A percentile compares a stretch with the other conserved stretches of the same genome.
Evolutionary conservation across 441 rosid species (phyloP).

Genomic region (Dalechampia spathulata): DNA sequence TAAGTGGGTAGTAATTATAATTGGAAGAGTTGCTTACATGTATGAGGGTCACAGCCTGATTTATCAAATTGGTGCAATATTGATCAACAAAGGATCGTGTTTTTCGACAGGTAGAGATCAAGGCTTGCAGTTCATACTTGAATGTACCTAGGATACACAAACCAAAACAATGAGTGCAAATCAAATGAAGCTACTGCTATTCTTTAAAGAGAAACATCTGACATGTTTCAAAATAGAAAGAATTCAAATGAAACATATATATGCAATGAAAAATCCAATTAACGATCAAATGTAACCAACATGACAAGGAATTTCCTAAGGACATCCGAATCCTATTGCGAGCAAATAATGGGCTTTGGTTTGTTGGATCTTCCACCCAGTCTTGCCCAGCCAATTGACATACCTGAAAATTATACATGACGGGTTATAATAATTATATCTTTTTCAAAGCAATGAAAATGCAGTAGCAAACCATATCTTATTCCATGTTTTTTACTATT

Average conservation of each 20-base stretch:
- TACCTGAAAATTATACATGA: slow-evolving; percentile 38
- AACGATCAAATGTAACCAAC: slow-evolving; percentile 23
- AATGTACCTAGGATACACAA: slow-evolving; percentile 37
- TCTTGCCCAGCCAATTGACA: slow-evolving; percentile 44
- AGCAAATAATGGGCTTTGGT: slow-evolving; percentile 57
- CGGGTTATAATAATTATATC: background rate
- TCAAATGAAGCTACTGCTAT: background rate
- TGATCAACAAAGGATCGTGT: slow-evolving; percentile 62
- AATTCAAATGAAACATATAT: background rate
- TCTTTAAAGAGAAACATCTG: background rate
- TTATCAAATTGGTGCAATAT: slow-evolving; percentile 43
- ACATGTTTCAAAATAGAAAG: background rate
- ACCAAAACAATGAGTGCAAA: slow-evolving; percentile 1
- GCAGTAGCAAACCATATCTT: background rate
- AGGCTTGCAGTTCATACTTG: slow-evolving; percentile 57
- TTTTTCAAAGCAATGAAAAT: slow-evolving; percentile 3
- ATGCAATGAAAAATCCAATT: background rate
- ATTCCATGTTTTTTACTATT: background rate
- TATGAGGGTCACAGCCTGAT: slow-evolving; percentile 42
- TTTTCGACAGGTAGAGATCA: slow-evolving; percentile 63
- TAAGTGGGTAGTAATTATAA: slow-evolving; percentile 3
- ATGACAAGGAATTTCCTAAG: slow-evolving; percentile 46
- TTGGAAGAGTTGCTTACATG: slow-evolving; percentile 40
- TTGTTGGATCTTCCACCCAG: slow-evolving; percentile 97
- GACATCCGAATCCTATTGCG: slow-evolving; percentile 84